Evolutionary conservation across 148 eudicot species (phyloP), one percentile per base, ranked within the genome.

Genomic region (Rhododendron kiyosumense): DNA sequence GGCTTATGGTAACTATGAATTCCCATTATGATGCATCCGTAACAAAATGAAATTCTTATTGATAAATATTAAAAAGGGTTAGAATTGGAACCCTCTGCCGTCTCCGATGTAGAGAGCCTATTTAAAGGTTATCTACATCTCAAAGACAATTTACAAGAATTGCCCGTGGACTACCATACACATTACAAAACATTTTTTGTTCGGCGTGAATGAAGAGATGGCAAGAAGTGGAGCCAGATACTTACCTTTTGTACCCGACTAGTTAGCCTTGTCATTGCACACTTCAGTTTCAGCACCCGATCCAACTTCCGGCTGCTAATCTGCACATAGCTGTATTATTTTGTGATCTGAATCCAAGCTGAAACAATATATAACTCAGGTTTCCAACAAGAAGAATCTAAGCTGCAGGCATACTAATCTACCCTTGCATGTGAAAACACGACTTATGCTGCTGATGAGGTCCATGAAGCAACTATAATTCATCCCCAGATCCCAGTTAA

Each of bases 231-330:
- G 17, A 85, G 30, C 34, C 41, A 69, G 26, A 46, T 18, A 79
- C 87, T 17, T 86, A 93, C 99, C 90, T 96, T 96, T 88, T 93
- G 99, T 79, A 96, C 96, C 28, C 99, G 92, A 82, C 86, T 92
- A 43, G 95, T 94, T 91, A 96, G 84, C 88, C 99, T 93, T 74
- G 99, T 93, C 98, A 96, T 94, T 45, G 96, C 92, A 81, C 99
- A 93, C 89, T 96, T 96, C 90, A 94, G 85, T 89, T 94, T 96
- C 24, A 95, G 94, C 28, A 96, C 98, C 63, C 95, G 88, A 65
- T 96, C 98, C 92, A 96, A 87, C 90, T 96, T 96, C 24, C 95
- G 92, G 89, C 98, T 96, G 92, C 96, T 96, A 81, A 93, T 94
- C 99, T 96, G 93, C 87, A 82, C 26, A 79, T 76, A 79, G 84